Evolutionary conservation across 306 rosid species (phyloP).

Genomic region (Prunus salicina): DNA sequence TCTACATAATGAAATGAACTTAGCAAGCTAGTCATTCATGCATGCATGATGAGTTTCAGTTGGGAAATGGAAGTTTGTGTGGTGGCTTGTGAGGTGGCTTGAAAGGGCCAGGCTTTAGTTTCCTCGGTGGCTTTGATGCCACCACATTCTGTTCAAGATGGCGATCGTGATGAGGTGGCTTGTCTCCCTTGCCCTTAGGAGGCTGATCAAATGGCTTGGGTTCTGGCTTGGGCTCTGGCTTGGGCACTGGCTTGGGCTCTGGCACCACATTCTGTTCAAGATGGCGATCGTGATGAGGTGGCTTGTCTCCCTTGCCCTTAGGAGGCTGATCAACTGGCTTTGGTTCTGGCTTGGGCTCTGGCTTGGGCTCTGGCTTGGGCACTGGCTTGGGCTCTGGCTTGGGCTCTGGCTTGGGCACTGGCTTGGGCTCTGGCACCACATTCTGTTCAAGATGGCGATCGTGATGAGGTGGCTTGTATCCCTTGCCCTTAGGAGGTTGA

Average conservation of each 20-base stretch:
- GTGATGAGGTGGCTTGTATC: too few relatives aligned
- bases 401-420: too few relatives aligned
- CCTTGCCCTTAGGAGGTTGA: too few relatives aligned
- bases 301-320: not conserved
- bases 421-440: too few relatives aligned
- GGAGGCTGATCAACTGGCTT: too few relatives aligned
- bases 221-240: not conserved
- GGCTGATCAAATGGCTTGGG: not conserved
- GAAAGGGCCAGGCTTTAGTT: slow-evolving; percentile 3
- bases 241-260: not conserved
- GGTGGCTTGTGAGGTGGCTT: slow-evolving; percentile 8
- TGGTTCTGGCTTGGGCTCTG: too few relatives aligned
- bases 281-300: not conserved
- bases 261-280: too few relatives aligned
- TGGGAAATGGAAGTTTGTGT: slow-evolving; percentile 4
- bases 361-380: too few relatives aligned
- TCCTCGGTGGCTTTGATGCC: slow-evolving; percentile 5
- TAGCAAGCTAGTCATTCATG: not conserved
- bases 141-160: not conserved
- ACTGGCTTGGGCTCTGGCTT: too few relatives aligned
- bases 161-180: not conserved
- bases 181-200: slow-evolving; percentile 3
- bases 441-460: too few relatives aligned
- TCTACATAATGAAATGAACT: not conserved
- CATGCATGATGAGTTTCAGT: not conserved